Evolutionary conservation across 2,329 filamentous ascomycete genomes (phyloP), one percentile per base, ranked within the genome.

Genomic region (Penicillium sp.): DNA sequence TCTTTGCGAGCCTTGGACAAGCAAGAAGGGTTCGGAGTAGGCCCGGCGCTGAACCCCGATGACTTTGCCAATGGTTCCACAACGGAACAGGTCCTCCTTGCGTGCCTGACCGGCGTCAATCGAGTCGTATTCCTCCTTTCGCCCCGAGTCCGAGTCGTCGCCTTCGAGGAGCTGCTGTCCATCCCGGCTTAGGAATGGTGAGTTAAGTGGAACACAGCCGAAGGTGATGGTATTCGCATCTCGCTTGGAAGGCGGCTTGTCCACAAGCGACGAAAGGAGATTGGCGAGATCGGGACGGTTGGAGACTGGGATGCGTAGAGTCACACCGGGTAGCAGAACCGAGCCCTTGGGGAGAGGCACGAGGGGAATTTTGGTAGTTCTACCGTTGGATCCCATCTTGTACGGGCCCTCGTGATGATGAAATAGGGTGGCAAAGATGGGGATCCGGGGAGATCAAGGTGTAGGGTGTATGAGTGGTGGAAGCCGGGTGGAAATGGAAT

Each of bases 251-350:
- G 87, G 87, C 65, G 87, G 87, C 65, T 87, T 86, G 68, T 89
- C 89, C 76, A 96, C 93, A 59, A 96, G 85, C 65, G 88, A 87
- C 21, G 92, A 90, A 56, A 99, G 86, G 44, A 97, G 84, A 50
- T 93, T 90, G 52, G 91, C 88, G 64, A 97, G 88, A 75, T 97
- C 94, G 64, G 91, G 87, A 50, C 93, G 90, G 74, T 88, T 87
- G 40, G 88, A 86, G 51, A 97, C 88, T 53, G 91, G 87, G 63
- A 97, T 89, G 66, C 92, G 89, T 66, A 96, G 84, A 50, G 92
- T 87, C 55, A 92, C 86, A 60, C 92, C 91, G 4, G 94, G 94
- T 10, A 96, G 84, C 40, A 97, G 85, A 64, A 97, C 89, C 60
- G 86, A 84, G 63, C 88, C 89, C 69, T 88, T 87, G 52, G 91